Percentiles rank a stretch among this genome's conserved stretches.
Conservation (phyloP, 148 eudicot species). For the Chenopodium album region DNA sequence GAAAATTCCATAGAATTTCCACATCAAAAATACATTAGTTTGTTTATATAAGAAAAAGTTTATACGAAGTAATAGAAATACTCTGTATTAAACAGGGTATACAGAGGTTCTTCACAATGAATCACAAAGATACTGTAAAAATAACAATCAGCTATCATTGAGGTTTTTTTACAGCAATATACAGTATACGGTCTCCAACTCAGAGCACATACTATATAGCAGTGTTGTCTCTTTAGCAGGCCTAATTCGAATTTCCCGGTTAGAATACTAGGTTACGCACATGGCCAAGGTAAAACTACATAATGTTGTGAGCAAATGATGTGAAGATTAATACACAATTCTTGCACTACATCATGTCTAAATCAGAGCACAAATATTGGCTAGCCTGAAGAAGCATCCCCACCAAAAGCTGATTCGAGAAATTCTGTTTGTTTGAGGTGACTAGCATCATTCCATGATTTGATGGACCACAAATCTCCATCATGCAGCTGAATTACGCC, state of each 20-base stretch:
- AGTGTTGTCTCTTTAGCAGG: neutral
- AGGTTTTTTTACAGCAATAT: neutral
- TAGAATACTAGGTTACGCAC: neutral
- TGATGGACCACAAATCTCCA: conserved; percentile 58
- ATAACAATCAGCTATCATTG: neutral
- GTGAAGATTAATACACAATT: neutral
- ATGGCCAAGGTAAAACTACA: neutral
- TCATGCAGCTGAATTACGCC: conserved; percentile 57
- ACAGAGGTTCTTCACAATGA: too few species aligned
- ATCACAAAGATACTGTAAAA: too few species aligned
- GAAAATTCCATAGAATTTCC: too few species aligned
- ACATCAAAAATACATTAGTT: too few species aligned
- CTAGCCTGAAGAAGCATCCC: conserved; percentile 76
- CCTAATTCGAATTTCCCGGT: neutral
- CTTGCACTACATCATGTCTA: conserved; percentile 1
- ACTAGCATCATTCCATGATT: conserved; percentile 77
- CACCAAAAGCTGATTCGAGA: conserved; percentile 75
- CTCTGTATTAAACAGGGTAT: too few species aligned
- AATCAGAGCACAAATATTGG: neutral
- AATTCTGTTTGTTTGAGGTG: conserved; percentile 59
- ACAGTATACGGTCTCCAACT: neutral
- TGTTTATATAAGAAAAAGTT: too few species aligned
- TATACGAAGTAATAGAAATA: too few species aligned
- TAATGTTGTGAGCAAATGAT: neutral
- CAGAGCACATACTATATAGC: neutral